Percentiles rank a stretch among this genome's conserved stretches.
Conservation (phyloP, 225 moss, liverwort and hornwort genomes). For the Anthoceros angustus region DNA sequence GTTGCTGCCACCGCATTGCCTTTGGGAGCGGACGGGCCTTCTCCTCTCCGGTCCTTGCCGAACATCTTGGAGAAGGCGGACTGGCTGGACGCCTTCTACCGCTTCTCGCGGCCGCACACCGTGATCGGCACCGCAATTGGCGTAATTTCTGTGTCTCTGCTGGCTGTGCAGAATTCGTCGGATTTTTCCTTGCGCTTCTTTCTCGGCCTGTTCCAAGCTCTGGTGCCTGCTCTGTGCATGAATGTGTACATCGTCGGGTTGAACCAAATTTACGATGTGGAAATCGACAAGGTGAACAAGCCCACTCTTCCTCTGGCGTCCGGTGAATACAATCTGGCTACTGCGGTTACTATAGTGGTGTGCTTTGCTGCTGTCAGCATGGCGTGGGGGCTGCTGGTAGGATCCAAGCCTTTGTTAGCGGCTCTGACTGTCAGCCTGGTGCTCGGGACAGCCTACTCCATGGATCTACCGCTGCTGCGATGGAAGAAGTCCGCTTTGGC, state of each 20-base stretch:
- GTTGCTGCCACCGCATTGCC: background rate
- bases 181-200: slow-evolving; percentile 51
- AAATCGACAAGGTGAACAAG: slow-evolving; percentile 87
- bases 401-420: slow-evolving; percentile 63
- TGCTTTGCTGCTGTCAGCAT: slow-evolving; percentile 57
- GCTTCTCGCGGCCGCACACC: slow-evolving; percentile 75
- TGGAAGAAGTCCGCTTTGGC: slow-evolving; percentile 86
- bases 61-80: slow-evolving; percentile 13
- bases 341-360: slow-evolving; percentile 47
- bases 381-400: slow-evolving; percentile 40
- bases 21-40: background rate
- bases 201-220: slow-evolving; percentile 53
- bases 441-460: slow-evolving; percentile 76
- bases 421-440: slow-evolving; percentile 62
- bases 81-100: slow-evolving; percentile 62
- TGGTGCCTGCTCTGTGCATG: slow-evolving; percentile 68
- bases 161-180: slow-evolving; percentile 46
- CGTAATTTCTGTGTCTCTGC: slow-evolving; percentile 63
- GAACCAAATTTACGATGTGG: slow-evolving; percentile 81
- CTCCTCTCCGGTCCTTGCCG: background rate
- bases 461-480: slow-evolving; percentile 71
- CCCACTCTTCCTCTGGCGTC: slow-evolving; percentile 84
- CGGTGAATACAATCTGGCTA: slow-evolving; percentile 58
- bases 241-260: slow-evolving; percentile 76
- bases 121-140: slow-evolving; percentile 76